A percentile compares a stretch with the other conserved stretches of the same genome.
Evolutionary conservation across 768 basidiomycete genomes (phyloP).

Genomic region (Sarcodon sp.): DNA sequence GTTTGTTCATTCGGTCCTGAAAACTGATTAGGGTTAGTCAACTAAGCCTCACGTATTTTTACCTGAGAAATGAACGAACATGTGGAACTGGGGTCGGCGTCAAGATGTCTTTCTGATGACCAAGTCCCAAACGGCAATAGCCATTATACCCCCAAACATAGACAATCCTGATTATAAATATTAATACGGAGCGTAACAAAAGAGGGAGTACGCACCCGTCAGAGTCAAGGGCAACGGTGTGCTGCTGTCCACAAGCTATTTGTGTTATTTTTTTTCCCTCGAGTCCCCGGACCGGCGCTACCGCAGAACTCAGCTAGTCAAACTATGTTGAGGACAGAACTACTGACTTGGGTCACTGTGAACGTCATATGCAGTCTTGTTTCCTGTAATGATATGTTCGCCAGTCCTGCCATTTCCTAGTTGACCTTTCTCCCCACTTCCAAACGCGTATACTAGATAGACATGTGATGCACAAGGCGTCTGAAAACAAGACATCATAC

Average conservation of each 20-base stretch:
- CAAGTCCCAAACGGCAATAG: conserved; percentile 84
- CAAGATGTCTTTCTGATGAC: conserved; percentile 72
- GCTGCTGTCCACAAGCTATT: conserved; percentile 81
- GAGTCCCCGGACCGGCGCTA: conserved; percentile 67
- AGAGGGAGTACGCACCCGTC: conserved; percentile 40
- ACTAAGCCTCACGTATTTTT: neutral
- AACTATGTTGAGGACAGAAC: neutral
- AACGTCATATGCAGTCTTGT: conserved; percentile 74
- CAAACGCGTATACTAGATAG: conserved; percentile 70
- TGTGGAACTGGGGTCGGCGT: conserved; percentile 78
- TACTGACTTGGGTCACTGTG: conserved; percentile 53
- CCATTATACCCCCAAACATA: conserved; percentile 87
- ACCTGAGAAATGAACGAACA: conserved; percentile 21
- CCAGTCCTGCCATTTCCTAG: conserved; percentile 88
- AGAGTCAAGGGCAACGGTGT: conserved; percentile 69
- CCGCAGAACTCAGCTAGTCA: conserved; percentile 6
- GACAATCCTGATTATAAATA: conserved; percentile 36
- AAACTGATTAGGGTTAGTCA: conserved; percentile 31
- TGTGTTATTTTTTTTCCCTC: conserved; percentile 67
- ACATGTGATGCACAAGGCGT: neutral
- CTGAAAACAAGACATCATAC: neutral
- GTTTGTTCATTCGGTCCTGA: conserved; percentile 54
- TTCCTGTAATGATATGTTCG: conserved; percentile 80
- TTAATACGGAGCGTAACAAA: neutral
- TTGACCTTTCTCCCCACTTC: conserved; percentile 88